Evolutionary conservation across 1,284 basidiomycete genomes (phyloP).

Genomic region (Exobasidium cylindrosporum): DNA sequence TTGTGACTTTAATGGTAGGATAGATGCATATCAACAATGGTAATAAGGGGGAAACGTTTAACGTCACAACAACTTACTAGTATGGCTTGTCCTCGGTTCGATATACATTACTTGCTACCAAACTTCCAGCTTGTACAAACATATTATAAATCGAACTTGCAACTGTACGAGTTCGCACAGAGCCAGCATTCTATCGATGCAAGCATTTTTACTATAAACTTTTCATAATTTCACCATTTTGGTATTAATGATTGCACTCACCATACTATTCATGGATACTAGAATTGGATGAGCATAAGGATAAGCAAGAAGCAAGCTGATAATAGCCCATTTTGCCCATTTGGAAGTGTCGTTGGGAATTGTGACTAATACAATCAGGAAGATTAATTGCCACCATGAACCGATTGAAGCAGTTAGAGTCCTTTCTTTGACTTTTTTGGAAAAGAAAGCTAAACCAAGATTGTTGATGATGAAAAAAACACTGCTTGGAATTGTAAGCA

Average conservation of each 20-base stretch:
- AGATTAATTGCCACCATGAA: conserved; percentile 18
- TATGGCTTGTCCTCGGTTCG: conserved; percentile 30
- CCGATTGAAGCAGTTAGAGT: conserved; percentile 12
- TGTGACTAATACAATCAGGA: conserved; percentile 16
- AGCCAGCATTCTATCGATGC: conserved; percentile 3
- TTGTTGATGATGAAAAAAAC: conserved; percentile 32
- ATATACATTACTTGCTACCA: conserved; percentile 34
- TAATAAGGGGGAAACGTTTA: too few species aligned
- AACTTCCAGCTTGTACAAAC: conserved; percentile 31
- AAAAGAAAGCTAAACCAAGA: conserved; percentile 23
- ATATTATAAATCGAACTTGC: conserved; percentile 38
- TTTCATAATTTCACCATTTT: too few species aligned
- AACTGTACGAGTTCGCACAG: conserved; percentile 33
- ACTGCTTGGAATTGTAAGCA: conserved; percentile 36
- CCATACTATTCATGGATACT: conserved; percentile 9
- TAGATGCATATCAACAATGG: too few species aligned
- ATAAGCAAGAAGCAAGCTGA: conserved; percentile 24
- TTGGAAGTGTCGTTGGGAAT: conserved; percentile 23
- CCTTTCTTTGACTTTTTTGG: conserved; percentile 18
- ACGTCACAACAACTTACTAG: conserved; percentile 16
- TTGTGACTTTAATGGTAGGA: conserved; percentile 14
- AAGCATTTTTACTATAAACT: background rate
- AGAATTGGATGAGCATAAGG: conserved; percentile 29
- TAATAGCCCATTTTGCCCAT: conserved; percentile 30
- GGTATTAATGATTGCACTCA: too few species aligned